phyloP scores from a whole-genome alignment of 2,329 filamentous ascomycete genomes.

The Ceratocystis alfenasii region DNA sequence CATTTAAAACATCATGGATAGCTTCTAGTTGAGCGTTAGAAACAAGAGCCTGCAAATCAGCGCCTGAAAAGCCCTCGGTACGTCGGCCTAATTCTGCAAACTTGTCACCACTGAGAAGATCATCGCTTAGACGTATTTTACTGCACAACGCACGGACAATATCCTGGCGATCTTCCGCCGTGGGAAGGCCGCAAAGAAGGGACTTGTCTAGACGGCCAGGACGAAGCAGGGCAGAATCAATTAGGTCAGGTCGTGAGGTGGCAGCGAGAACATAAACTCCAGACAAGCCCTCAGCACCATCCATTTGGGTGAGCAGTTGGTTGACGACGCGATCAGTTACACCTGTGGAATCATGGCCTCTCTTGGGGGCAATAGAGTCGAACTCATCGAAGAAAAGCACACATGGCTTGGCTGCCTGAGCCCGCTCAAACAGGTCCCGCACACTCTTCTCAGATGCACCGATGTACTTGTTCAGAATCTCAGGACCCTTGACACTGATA shows the following conservation, averaged over 20 bases:
- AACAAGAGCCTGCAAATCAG: conserved; percentile 85
- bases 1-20: conserved; percentile 80
- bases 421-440: conserved; percentile 85
- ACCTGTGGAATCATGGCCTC: conserved; percentile 91
- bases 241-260: conserved; percentile 83
- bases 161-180: conserved; percentile 67
- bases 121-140: conserved; percentile 62
- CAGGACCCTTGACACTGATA: conserved; percentile 94
- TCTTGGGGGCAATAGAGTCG: conserved; percentile 91
- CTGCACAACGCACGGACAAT: conserved; percentile 75
- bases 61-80: conserved; percentile 86
- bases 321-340: conserved; percentile 99
- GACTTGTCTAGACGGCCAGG: conserved; percentile 91
- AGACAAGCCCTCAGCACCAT: conserved; percentile 85
- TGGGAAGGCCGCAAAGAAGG: conserved; percentile 80
- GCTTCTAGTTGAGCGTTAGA: conserved; percentile 96
- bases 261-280: conserved; percentile 95
- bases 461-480: conserved; percentile 98
- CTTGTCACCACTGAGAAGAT: conserved; percentile 46
- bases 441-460: conserved; percentile 95
- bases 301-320: conserved; percentile 96
- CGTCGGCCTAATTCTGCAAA: conserved; percentile 62
- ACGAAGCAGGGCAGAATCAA: conserved; percentile 82
- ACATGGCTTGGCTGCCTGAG: conserved; percentile 79
- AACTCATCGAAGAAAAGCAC: conserved; percentile 99